Conservation (phyloP, 2,329 filamentous ascomycete genomes). For the Sordariomycetes sp. region DNA sequence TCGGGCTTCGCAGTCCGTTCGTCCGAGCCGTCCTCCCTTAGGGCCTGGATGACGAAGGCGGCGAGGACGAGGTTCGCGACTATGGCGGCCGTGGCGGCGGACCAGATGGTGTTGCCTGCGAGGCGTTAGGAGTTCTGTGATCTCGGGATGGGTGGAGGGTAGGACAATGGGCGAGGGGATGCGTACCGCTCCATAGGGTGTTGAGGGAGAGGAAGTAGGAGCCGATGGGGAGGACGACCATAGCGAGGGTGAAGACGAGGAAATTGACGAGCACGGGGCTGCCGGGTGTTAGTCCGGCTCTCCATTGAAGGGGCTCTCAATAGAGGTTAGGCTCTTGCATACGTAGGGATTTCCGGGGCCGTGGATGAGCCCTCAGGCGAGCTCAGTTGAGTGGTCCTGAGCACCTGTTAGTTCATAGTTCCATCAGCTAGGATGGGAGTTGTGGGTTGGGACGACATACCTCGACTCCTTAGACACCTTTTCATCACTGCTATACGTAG, state of each 20-base stretch:
- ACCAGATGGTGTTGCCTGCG: slow-evolving; percentile 77
- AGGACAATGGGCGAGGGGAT: slow-evolving; percentile 2
- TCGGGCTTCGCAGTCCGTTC: slow-evolving; percentile 29
- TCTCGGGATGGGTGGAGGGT: background rate
- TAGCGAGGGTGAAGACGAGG: slow-evolving; percentile 79
- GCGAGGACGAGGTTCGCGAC: slow-evolving; percentile 87
- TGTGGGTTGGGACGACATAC: too few relatives aligned
- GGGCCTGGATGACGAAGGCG: slow-evolving; percentile 83
- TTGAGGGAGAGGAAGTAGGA: slow-evolving; percentile 80
- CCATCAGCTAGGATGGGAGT: background rate
- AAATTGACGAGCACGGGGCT: slow-evolving; percentile 85
- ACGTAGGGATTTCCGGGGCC: slow-evolving; percentile 74
- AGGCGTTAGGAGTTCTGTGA: background rate
- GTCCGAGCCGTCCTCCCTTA: slow-evolving; percentile 66
- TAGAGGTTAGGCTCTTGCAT: slow-evolving; percentile 20
- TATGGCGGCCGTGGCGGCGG: slow-evolving; percentile 74
- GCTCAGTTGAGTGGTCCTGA: background rate
- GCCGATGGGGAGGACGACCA: slow-evolving; percentile 78
- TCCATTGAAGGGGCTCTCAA: background rate
- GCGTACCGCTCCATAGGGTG: slow-evolving; percentile 63
- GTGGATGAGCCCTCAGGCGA: background rate
- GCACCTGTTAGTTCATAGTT: background rate
- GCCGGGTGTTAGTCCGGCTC: background rate
- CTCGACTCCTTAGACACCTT: too few relatives aligned
- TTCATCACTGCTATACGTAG: too few relatives aligned